phyloP scores from a whole-genome alignment of 257 asterid genomes.

The Buddleja alternifolia region DNA sequence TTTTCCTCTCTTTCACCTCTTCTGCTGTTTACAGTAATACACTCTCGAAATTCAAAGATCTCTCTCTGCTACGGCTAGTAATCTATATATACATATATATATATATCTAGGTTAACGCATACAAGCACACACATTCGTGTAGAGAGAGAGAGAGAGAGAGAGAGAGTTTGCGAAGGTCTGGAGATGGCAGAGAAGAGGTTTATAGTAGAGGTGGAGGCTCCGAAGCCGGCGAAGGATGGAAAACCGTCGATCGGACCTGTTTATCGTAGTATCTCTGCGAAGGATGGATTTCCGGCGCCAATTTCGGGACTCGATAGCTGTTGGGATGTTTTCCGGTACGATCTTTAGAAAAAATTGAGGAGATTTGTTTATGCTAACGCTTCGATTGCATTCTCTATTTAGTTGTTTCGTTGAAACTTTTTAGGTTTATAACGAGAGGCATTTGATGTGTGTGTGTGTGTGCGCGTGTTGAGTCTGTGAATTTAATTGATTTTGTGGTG shows the following conservation, averaged over 20 bases:
- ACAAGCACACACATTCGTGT: too few species aligned
- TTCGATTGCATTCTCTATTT: neutral
- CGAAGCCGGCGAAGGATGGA: constrained; percentile 69
- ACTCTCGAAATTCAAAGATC: too few species aligned
- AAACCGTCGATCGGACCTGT: constrained; percentile 87
- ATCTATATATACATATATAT: too few species aligned
- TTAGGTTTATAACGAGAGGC: neutral
- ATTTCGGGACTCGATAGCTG: constrained; percentile 75
- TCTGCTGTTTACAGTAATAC: too few species aligned
- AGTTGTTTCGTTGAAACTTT: neutral
- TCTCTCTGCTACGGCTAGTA: too few species aligned
- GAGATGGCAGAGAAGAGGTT: constrained; percentile 55
- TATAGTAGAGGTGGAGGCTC: constrained; percentile 76
- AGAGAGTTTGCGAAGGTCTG: constrained; percentile 17
- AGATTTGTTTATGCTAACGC: neutral
- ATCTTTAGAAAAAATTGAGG: neutral
- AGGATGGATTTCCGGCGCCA: constrained; percentile 81
- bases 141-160: neutral
- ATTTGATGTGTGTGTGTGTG: neutral
- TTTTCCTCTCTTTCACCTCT: too few species aligned
- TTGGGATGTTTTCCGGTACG: constrained; percentile 97
- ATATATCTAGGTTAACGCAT: too few species aligned
- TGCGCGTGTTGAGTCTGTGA: neutral
- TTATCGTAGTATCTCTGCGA: constrained; percentile 72
- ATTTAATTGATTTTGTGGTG: neutral